A percentile compares a stretch with the other conserved stretches of the same genome.
Conservation (phyloP, 306 rosid genomes). For the Medicago ruthenica region DNA sequence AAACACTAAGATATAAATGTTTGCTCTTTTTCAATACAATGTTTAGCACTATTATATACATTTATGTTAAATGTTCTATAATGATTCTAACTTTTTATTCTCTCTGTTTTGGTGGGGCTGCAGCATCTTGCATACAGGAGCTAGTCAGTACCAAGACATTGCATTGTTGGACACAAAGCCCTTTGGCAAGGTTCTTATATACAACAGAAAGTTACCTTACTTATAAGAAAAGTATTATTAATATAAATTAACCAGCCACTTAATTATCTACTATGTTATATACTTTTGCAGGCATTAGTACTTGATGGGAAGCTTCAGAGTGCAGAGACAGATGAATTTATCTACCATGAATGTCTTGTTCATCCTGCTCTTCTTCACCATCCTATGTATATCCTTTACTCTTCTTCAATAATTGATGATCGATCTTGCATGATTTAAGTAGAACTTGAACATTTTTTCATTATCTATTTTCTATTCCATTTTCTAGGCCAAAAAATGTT, state of each 20-base stretch:
- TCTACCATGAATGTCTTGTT: conserved; percentile 96
- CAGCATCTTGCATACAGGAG: conserved; percentile 94
- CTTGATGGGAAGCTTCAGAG: conserved; percentile 99
- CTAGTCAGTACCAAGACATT: conserved; percentile 91
- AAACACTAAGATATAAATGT: not conserved
- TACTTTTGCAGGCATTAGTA: conserved; percentile 70
- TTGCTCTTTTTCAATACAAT: conserved; percentile 13
- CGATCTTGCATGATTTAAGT: not conserved
- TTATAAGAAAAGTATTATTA: not conserved
- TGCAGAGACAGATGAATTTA: conserved; percentile 95
- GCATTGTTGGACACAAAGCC: conserved; percentile 97
- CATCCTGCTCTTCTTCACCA: conserved; percentile 93
- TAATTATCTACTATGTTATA: not conserved
- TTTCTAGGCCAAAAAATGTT: conserved; percentile 68
- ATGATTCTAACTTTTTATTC: not conserved
- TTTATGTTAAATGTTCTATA: not conserved
- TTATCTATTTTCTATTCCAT: not conserved
- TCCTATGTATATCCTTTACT: conserved; percentile 60
- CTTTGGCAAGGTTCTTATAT: conserved; percentile 71
- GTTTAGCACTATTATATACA: conserved; percentile 32
- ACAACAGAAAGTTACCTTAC: not conserved
- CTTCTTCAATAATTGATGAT: not conserved
- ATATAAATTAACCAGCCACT: not conserved
- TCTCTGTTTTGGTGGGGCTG: conserved; percentile 33
- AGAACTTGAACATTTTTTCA: not conserved